Conservation (phyloP, 768 basidiomycete species). For the Suillus luteus region DNA sequence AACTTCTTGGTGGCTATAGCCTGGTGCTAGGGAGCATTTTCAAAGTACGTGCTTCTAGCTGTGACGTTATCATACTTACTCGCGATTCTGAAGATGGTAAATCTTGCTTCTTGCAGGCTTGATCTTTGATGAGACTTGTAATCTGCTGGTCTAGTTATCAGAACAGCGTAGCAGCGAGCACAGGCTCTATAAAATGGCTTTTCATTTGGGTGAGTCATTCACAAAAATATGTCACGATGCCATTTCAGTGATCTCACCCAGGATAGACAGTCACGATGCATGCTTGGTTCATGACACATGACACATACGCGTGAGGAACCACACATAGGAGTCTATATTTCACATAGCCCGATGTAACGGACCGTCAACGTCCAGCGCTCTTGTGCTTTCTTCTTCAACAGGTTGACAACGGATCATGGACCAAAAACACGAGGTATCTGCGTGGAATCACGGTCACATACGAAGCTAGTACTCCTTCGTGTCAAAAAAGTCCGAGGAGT, state of each 20-base stretch:
- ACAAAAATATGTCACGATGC: background rate
- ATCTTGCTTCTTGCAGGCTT: background rate
- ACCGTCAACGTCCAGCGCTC: background rate
- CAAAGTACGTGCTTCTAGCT: no score
- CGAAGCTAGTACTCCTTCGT: background rate
- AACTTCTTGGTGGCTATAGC: background rate
- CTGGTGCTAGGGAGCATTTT: background rate
- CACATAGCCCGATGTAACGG: background rate
- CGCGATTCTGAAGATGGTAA: background rate
- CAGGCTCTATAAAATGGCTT: background rate
- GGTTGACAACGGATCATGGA: background rate
- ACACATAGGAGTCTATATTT: conserved; percentile 2
- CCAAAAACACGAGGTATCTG: background rate
- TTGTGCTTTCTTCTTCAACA: conserved; percentile 2
- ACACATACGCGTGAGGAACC: background rate
- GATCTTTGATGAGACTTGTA: background rate
- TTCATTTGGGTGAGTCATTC: background rate
- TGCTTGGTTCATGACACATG: no score
- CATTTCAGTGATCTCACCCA: background rate
- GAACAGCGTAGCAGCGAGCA: background rate
- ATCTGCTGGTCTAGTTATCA: background rate
- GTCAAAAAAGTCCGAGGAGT: conserved; percentile 7
- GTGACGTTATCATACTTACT: background rate
- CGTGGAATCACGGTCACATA: background rate
- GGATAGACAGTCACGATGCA: background rate